Base-by-base conservation (phyloP, 177 flowering plant genomes). In the Telopea speciosissima region DNA sequence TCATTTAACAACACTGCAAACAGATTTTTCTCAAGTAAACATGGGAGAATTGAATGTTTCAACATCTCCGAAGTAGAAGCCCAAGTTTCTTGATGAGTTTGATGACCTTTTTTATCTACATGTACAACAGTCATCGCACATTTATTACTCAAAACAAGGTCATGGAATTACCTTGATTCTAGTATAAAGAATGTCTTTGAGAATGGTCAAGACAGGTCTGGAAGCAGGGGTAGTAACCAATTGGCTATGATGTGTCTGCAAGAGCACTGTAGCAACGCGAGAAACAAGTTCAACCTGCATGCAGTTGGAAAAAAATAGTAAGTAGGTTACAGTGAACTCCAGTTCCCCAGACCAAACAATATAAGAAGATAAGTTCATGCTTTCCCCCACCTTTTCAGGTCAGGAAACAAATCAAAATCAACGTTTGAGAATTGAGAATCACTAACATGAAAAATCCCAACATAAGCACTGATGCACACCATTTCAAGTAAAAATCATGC, bases 241-340 rank as follows among this genome's bases (percentile, higher is more conserved):
- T 78, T 96, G 98, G 77, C 86, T 81, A 70, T 93, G 81, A 85
- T 96, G 96, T 6, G 82, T 84, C 81, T 91, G 98, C 77, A 91
- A 65, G 63, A 96, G 81, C 68, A 91, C 71, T 65, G 89, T 87
- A 24, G 86, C 83, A 66, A 93, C 77, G 77, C 97, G 84, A 74
- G 93, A 87, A 26, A 91, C 89, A 72, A 93, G 90, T 85, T 96
- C 98, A 64, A 91, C 88, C 99, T 93, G 90, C 78, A 80, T 3
- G 61, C 49, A 63, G 33, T n/a, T 56, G 25, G 22, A 63, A 68
- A n/a, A n/a, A 33, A 60, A 73, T 25, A 66, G 36, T 33, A 56
- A 58, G 33, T 42, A 19, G 17, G n/a, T n/a, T 49, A 25, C 21
- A 63, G n/a, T 63, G 25, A 21, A 21, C 26, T 54, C 7, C 19